Percentiles rank a stretch among this genome's conserved stretches.
Evolutionary conservation across 1,284 basidiomycete genomes (phyloP).

Genomic region (Pyrrhoderma lamaoense): DNA sequence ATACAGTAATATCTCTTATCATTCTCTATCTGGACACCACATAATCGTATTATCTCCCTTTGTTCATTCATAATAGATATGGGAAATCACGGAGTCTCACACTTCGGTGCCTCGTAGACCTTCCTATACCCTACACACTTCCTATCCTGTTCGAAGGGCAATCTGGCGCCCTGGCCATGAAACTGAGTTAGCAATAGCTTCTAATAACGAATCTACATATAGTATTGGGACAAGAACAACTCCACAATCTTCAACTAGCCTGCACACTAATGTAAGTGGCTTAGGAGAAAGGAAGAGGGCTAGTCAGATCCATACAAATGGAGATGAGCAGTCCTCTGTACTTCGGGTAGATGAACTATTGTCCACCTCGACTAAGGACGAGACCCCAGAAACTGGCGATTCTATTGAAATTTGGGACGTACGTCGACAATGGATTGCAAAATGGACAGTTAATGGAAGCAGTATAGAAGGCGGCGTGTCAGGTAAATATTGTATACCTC

Average conservation of each 20-base stretch:
- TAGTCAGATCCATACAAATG: background rate
- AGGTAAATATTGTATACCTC: conserved; percentile 33
- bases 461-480: conserved; percentile 61
- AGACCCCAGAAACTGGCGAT: conserved; percentile 35
- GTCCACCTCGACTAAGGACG: conserved; percentile 23
- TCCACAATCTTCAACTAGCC: conserved; percentile 17
- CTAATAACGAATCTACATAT: conserved; percentile 53
- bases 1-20: background rate
- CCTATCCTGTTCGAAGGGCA: conserved; percentile 67
- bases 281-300: too few species aligned
- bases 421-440: conserved; percentile 71
- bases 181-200: conserved; percentile 71
- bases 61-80: conserved; percentile 43
- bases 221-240: conserved; percentile 26
- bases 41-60: conserved; percentile 4
- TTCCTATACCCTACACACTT: conserved; percentile 67
- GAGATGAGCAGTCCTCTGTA: background rate
- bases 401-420: conserved; percentile 86
- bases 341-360: conserved; percentile 18
- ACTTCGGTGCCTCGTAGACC: conserved; percentile 38
- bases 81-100: conserved; percentile 51
- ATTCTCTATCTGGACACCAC: background rate
- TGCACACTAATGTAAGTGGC: background rate
- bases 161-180: conserved; percentile 76
- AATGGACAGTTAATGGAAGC: conserved; percentile 66